phyloP scores from a whole-genome alignment of 2,329 filamentous ascomycete species.

The Cercospora sesami region DNA sequence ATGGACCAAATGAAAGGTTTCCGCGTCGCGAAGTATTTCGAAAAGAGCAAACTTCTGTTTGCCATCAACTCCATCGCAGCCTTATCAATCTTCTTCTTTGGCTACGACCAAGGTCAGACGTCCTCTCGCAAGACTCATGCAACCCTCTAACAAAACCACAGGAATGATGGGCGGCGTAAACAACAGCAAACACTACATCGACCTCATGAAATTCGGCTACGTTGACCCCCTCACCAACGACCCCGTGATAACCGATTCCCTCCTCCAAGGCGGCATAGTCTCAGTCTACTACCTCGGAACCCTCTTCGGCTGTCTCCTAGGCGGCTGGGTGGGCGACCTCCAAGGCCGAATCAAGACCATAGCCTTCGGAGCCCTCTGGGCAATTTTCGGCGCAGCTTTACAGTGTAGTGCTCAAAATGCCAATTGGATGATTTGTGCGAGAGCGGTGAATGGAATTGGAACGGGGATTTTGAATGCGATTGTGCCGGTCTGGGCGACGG shows the following conservation, averaged over 20 bases:
- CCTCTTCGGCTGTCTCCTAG: conserved; percentile 62
- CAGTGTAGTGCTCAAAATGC: conserved; percentile 67
- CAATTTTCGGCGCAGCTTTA: conserved; percentile 56
- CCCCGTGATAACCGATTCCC: conserved; percentile 58
- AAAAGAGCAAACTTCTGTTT: conserved; percentile 59
- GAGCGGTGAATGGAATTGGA: conserved; percentile 50
- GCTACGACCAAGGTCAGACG: conserved; percentile 30
- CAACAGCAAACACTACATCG: conserved; percentile 63
- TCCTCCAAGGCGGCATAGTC: conserved; percentile 64
- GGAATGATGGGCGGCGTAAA: conserved; percentile 64
- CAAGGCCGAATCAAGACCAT: conserved; percentile 65
- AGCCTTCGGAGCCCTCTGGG: conserved; percentile 54
- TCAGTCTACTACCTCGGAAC: conserved; percentile 62
- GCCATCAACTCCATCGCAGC: conserved; percentile 64
- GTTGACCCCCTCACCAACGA: conserved; percentile 42
- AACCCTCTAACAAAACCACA: not conserved
- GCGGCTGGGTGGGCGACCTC: conserved; percentile 64
- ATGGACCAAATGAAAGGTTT: conserved; percentile 33
- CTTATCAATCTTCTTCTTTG: conserved; percentile 69
- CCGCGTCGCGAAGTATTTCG: conserved; percentile 42
- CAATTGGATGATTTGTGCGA: conserved; percentile 59
- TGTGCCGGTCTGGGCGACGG: conserved; percentile 70
- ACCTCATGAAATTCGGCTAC: conserved; percentile 65
- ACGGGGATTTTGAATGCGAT: conserved; percentile 71
- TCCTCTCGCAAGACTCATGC: too few relatives aligned